Conservation (phyloP, 768 basidiomycete species). For the Phlebiopsis gigantea region DNA sequence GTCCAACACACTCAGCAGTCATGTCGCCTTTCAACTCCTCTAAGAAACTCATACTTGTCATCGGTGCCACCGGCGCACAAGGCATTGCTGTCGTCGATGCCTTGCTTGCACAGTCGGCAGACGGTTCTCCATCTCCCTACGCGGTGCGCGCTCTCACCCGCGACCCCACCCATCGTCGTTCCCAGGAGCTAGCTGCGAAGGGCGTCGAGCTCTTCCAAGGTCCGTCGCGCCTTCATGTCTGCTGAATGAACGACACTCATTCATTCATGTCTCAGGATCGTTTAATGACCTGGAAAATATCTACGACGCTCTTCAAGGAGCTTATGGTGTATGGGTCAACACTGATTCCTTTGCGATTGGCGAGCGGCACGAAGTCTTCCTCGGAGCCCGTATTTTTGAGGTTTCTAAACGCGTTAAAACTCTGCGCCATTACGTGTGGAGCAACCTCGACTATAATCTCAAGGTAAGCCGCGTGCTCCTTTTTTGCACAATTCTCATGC, state of each 20-base stretch:
- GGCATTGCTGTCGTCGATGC: conserved; percentile 33
- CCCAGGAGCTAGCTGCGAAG: conserved; percentile 28
- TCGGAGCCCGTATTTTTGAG: conserved; percentile 35
- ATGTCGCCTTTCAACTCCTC: neutral
- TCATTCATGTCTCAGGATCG: conserved; percentile 19
- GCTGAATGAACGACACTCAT: neutral
- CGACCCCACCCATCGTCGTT: conserved; percentile 26
- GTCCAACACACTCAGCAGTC: neutral
- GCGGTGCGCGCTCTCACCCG: conserved; percentile 35
- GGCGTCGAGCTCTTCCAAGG: conserved; percentile 34
- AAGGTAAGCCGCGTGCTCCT: conserved; percentile 28
- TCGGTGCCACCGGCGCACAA: conserved; percentile 40
- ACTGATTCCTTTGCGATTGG: conserved; percentile 31
- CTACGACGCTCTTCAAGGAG: conserved; percentile 26
- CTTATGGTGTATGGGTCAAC: conserved; percentile 31
- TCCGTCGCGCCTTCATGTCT: neutral
- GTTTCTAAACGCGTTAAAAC: conserved; percentile 26
- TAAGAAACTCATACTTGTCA: conserved; percentile 34
- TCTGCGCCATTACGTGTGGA: conserved; percentile 34
- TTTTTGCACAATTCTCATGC: conserved; percentile 10
- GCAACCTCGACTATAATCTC: conserved; percentile 32
- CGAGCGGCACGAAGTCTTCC: conserved; percentile 32
- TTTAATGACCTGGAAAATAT: conserved; percentile 27
- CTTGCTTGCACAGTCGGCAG: conserved; percentile 26
- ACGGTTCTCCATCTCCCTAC: conserved; percentile 35